A percentile compares a stretch with the other conserved stretches of the same genome.
phyloP scores from a whole-genome alignment of 306 rosid genomes.

The Crotalaria pallida region DNA sequence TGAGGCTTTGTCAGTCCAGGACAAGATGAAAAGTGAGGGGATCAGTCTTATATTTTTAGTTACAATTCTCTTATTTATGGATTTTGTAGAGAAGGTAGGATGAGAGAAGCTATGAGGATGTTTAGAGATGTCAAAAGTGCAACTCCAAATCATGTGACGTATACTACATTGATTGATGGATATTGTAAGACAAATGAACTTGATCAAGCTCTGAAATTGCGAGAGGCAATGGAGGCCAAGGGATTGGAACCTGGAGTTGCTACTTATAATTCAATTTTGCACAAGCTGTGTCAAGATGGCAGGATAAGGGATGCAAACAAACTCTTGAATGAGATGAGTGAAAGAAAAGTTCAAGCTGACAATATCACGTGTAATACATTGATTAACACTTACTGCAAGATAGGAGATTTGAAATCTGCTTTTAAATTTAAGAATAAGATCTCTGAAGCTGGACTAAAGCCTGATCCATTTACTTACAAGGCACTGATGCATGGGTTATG shows the following conservation, averaged over 20 bases:
- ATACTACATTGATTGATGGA: conserved; percentile 82
- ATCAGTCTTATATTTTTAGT: conserved; percentile 66
- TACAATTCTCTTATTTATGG: conserved; percentile 79
- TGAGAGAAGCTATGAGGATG: conserved; percentile 79
- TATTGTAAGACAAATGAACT: conserved; percentile 63
- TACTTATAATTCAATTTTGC: conserved; percentile 74
- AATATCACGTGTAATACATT: conserved; percentile 85
- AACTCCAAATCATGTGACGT: conserved; percentile 66
- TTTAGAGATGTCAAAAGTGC: conserved; percentile 57
- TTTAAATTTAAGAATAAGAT: conserved; percentile 67
- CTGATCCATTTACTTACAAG: conserved; percentile 66
- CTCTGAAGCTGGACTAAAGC: conserved; percentile 73
- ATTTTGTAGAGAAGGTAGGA: conserved; percentile 75
- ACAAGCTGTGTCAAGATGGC: conserved; percentile 71
- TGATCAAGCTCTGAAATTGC: conserved; percentile 61
- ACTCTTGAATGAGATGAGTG: conserved; percentile 76
- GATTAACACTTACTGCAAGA: conserved; percentile 81
- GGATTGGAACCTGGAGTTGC: conserved; percentile 73
- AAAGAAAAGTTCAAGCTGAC: conserved; percentile 68
- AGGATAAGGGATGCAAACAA: conserved; percentile 78
- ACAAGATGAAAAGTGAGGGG: conserved; percentile 76
- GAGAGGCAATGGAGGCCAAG: conserved; percentile 59
- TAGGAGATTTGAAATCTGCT: conserved; percentile 73
- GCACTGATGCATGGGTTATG: conserved; percentile 85
- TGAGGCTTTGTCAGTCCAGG: conserved; percentile 69